Percentiles rank a stretch among this genome's conserved stretches.
Evolutionary conservation across 208 protist genomes (phyloP).

Genomic region (Wallacemonas rigidus): DNA sequence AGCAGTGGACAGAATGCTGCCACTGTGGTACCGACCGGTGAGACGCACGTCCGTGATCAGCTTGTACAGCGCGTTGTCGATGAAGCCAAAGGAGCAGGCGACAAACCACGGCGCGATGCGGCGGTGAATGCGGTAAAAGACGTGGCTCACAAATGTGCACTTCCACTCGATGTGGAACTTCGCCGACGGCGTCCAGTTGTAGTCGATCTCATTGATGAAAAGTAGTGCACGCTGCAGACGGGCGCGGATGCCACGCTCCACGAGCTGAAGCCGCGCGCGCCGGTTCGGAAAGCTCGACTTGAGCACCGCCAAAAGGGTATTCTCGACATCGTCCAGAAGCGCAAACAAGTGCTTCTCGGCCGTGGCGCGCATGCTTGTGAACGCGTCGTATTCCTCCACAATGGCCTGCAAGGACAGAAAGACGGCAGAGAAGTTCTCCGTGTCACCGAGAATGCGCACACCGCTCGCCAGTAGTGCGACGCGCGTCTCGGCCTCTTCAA

Average conservation of each 20-base stretch:
- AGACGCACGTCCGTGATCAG: conserved; percentile 43
- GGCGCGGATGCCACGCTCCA: conserved; percentile 52
- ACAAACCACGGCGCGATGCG: conserved; percentile 60
- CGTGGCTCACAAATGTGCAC: conserved; percentile 54
- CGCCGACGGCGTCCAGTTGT: conserved; percentile 71
- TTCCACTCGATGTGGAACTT: conserved; percentile 78
- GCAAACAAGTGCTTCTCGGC: conserved; percentile 49
- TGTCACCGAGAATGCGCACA: conserved; percentile 69
- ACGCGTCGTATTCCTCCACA: conserved; percentile 72
- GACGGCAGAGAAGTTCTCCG: conserved; percentile 71
- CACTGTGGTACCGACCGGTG: conserved; percentile 18
- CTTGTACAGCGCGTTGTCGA: conserved; percentile 74
- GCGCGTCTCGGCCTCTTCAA: conserved; percentile 63
- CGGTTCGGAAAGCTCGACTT: conserved; percentile 50
- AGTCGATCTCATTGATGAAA: conserved; percentile 83
- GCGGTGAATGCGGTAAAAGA: conserved; percentile 64
- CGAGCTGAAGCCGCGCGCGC: conserved; percentile 43
- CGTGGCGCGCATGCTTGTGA: conserved; percentile 36
- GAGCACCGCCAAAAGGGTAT: conserved; percentile 43
- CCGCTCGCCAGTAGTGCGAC: conserved; percentile 71
- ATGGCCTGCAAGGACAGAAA: conserved; percentile 64
- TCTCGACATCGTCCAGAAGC: conserved; percentile 60
- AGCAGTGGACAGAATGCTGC: conserved; percentile 8
- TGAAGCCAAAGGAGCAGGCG: conserved; percentile 70
- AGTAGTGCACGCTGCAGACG: conserved; percentile 62